A percentile compares a stretch with the other conserved stretches of the same genome.
Evolutionary conservation across 495 filamentous ascomycete genomes (phyloP).

Genomic region (Corynascus novoguineensis): DNA sequence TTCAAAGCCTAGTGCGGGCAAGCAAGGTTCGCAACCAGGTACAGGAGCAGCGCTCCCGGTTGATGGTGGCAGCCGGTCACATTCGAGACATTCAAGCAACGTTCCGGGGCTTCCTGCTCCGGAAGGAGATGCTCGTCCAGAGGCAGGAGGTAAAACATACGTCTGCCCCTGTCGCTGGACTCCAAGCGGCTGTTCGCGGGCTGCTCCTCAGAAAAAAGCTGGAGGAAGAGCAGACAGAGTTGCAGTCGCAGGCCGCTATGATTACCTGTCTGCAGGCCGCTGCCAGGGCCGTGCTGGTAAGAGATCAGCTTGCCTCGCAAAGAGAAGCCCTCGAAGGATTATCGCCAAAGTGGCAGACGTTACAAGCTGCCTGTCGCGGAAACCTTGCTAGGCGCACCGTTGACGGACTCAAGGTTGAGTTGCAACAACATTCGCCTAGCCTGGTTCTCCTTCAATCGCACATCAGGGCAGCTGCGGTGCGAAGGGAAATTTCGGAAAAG

Average conservation of each 20-base stretch:
- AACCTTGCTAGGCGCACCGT: constrained; percentile 41
- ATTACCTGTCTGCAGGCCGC: constrained; percentile 30
- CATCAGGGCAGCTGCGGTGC: constrained; percentile 44
- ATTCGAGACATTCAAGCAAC: constrained; percentile 67
- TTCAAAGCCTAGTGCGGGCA: constrained; percentile 83
- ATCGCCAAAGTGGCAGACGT: constrained; percentile 37
- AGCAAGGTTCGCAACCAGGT: constrained; percentile 66
- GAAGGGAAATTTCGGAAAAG: constrained; percentile 41
- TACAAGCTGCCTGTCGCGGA: constrained; percentile 49
- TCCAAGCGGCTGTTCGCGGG: constrained; percentile 52
- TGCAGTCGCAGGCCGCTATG: constrained; percentile 2
- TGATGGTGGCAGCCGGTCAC: constrained; percentile 52
- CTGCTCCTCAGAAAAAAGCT: constrained; percentile 41
- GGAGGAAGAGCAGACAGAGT: constrained; percentile 18
- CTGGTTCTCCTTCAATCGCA: constrained; percentile 37
- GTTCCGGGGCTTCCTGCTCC: constrained; percentile 54
- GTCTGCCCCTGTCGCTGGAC: constrained; percentile 40
- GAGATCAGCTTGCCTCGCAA: constrained; percentile 33
- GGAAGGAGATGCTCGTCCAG: constrained; percentile 48
- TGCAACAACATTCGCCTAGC: constrained; percentile 31
- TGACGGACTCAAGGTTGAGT: constrained; percentile 34
- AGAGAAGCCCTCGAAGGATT: constrained; percentile 38
- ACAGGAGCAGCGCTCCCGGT: constrained; percentile 55
- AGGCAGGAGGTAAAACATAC: constrained; percentile 47
- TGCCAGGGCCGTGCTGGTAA: constrained; percentile 34